Evolutionary conservation across 352 stramenopile genomes (phyloP).

Genomic region (Phytophthora rubi): DNA sequence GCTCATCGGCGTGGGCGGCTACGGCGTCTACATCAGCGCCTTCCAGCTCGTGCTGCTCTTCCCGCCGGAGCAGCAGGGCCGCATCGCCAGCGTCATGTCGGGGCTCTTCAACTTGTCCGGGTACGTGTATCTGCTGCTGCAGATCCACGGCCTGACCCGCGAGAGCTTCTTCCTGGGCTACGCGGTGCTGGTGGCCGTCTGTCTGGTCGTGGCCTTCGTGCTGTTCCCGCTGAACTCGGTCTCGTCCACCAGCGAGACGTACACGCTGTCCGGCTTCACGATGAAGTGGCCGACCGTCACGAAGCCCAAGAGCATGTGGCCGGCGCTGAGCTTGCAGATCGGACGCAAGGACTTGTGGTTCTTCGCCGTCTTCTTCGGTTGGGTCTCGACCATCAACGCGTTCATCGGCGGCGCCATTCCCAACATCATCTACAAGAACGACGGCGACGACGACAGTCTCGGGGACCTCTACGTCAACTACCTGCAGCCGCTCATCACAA

Average conservation of each 20-base stretch:
- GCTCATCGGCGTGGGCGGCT: constrained; percentile 53
- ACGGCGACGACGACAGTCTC: constrained; percentile 16
- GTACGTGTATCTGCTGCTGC: constrained; percentile 59
- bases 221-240: constrained; percentile 38
- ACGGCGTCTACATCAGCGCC: constrained; percentile 48
- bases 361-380: constrained; percentile 53
- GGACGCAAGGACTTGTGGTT: constrained; percentile 43
- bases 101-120: constrained; percentile 61
- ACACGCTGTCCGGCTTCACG: constrained; percentile 34
- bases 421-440: constrained; percentile 47
- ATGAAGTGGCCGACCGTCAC: constrained; percentile 14
- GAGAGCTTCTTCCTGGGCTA: constrained; percentile 52
- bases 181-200: constrained; percentile 28
- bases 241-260: constrained; percentile 25
- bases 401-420: constrained; percentile 53
- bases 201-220: constrained; percentile 30
- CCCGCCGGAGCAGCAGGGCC: constrained; percentile 38
- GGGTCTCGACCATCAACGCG: constrained; percentile 49
- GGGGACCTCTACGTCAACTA: constrained; percentile 50
- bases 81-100: constrained; percentile 51
- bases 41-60: constrained; percentile 63
- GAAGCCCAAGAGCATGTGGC: constrained; percentile 41
- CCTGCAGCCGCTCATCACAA: constrained; percentile 44
- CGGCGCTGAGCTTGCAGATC: constrained; percentile 33
- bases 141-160: constrained; percentile 47